A percentile compares a stretch with the other conserved stretches of the same genome.
Evolutionary conservation across 163 green algal species (phyloP).

Genomic region (Volvox carteri): DNA sequence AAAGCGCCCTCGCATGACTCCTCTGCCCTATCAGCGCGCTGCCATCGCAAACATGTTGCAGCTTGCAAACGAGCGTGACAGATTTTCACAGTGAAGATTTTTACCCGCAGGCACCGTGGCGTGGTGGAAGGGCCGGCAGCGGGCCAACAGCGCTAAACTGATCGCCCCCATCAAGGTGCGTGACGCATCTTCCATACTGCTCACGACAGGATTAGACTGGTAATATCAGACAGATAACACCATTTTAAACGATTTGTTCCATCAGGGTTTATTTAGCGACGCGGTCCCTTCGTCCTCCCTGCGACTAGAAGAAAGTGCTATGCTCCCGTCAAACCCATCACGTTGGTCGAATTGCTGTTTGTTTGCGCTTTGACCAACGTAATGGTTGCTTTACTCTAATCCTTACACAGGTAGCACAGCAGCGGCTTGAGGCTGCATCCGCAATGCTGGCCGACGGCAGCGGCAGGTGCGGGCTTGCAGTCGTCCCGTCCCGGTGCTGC

Average conservation of each 20-base stretch:
- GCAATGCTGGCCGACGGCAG: slow-evolving; percentile 35
- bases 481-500: not conserved
- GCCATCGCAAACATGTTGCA: not conserved
- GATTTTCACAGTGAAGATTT: not conserved
- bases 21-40: not conserved
- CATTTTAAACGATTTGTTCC: too few species aligned
- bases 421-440: slow-evolving; percentile 52
- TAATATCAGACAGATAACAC: too few species aligned
- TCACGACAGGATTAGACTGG: too few species aligned
- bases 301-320: too few species aligned
- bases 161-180: slow-evolving; percentile 59
- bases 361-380: not conserved
- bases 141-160: slow-evolving; percentile 60
- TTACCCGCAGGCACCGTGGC: slow-evolving; percentile 22
- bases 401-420: slow-evolving; percentile 49
- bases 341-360: too few species aligned
- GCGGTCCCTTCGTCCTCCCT: too few species aligned
- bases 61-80: not conserved
- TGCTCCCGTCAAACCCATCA: too few species aligned
- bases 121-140: slow-evolving; percentile 57
- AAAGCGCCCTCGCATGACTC: not conserved
- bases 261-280: too few species aligned
- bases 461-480: not conserved
- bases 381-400: not conserved
- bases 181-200: not conserved